These are phyloP conservation scores for Gossypium bickii DNA, from an alignment of 345 rosid genomes.

Conservation along the genomic window DNA sequence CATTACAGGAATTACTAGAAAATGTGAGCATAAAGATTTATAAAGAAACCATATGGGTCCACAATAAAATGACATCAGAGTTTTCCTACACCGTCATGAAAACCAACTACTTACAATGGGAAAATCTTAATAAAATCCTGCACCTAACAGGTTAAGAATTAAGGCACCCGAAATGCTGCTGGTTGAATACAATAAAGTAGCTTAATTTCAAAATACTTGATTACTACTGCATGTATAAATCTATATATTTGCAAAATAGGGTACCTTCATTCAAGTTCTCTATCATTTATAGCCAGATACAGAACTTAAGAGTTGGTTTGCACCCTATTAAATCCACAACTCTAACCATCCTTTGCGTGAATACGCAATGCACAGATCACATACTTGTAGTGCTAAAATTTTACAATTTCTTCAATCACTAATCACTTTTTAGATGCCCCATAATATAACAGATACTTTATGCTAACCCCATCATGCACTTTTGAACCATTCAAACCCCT, in stretches of 20 bases:
- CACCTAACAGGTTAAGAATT: neutral
- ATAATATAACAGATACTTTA: neutral
- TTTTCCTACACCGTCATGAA: neutral
- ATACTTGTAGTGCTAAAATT: neutral
- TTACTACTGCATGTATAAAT: neutral
- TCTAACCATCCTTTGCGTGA: neutral
- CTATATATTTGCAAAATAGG: neutral
- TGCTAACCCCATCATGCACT: no score
- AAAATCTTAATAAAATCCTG: neutral
- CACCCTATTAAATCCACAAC: neutral
- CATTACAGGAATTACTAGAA: constrained; percentile 4
- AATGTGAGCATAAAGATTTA: neutral
- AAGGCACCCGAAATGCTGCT: neutral
- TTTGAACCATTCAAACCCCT: no score
- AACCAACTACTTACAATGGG: neutral
- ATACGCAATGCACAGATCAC: neutral
- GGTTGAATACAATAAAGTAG: neutral
- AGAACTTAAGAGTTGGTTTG: neutral
- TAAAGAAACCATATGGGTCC: neutral
- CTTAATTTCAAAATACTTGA: neutral
- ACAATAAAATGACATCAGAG: neutral
- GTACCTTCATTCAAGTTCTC: neutral
- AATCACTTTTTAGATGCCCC: neutral
- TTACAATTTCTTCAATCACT: neutral
- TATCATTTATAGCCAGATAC: neutral